phyloP scores from a whole-genome alignment of 192 early-diverging fungal species.

The Coemansia pectinata region DNA sequence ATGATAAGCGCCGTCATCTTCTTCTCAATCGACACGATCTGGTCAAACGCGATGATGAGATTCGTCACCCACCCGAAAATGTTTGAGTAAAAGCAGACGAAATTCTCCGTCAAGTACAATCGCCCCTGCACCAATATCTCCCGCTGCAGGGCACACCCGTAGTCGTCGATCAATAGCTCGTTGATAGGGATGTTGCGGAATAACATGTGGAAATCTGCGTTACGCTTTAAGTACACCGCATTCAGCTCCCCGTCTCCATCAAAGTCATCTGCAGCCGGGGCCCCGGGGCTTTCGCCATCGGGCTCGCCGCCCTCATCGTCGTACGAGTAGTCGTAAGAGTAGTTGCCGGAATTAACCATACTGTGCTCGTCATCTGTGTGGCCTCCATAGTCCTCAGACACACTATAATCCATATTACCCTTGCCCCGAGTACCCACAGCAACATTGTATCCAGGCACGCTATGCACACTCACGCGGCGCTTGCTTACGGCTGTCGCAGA shows the following conservation, averaged over 20 bases:
- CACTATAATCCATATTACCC: neutral
- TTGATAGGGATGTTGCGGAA: conserved; percentile 58
- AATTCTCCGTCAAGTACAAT: conserved; percentile 77
- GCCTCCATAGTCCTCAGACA: conserved; percentile 1
- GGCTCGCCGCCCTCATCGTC: conserved; percentile 16
- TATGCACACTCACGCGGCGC: conserved; percentile 43
- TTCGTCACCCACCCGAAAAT: conserved; percentile 90
- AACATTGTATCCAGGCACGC: conserved; percentile 29
- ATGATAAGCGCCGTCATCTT: conserved; percentile 80
- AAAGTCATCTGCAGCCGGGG: conserved; percentile 10
- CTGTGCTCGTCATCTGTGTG: conserved; percentile 8
- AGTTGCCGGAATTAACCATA: conserved; percentile 1
- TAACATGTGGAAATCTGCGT: conserved; percentile 57
- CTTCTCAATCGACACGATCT: conserved; percentile 85
- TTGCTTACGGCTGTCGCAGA: neutral
- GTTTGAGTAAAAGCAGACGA: conserved; percentile 83
- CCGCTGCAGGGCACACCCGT: conserved; percentile 83
- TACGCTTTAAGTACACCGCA: conserved; percentile 57
- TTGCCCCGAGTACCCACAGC: neutral
- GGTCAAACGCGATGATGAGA: conserved; percentile 71
- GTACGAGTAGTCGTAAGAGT: conserved; percentile 22
- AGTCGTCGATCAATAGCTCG: conserved; percentile 64
- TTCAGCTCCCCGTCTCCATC: conserved; percentile 48
- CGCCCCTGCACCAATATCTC: conserved; percentile 87
- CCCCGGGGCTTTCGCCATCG: neutral